These are phyloP conservation scores for Vitis hybrid DNA, from an alignment of 177 flowering plant genomes.

Conservation along the genomic window DNA sequence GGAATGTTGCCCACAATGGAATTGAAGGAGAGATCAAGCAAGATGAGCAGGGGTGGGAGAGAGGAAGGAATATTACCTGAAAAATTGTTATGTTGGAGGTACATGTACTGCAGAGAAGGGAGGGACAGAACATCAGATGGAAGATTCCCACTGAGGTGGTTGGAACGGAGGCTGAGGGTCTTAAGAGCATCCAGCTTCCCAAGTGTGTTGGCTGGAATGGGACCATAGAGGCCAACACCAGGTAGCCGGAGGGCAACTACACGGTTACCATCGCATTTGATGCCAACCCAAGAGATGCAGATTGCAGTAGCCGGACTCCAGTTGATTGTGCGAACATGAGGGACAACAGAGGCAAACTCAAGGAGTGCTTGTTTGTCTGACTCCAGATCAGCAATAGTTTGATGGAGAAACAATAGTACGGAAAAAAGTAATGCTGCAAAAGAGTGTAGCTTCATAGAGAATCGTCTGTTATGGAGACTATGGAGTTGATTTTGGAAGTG, in stretches of 20 bases:
- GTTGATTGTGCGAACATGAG: slow-evolving; percentile 61
- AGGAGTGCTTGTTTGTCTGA: slow-evolving; percentile 71
- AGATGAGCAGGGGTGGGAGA: slow-evolving; percentile 41
- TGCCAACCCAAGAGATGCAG: slow-evolving; percentile 68
- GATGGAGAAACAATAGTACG: slow-evolving; percentile 24
- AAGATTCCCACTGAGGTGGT: slow-evolving; percentile 54
- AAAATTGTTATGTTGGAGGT: slow-evolving; percentile 70
- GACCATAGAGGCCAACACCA: slow-evolving; percentile 67
- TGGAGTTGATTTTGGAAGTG: background rate
- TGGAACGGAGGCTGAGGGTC: slow-evolving; percentile 68
- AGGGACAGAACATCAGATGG: slow-evolving; percentile 64
- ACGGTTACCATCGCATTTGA: slow-evolving; percentile 45
- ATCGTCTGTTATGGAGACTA: background rate
- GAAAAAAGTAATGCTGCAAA: slow-evolving; percentile 12
- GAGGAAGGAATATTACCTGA: slow-evolving; percentile 65
- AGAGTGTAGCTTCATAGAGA: slow-evolving; percentile 28
- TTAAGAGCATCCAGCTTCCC: slow-evolving; percentile 54
- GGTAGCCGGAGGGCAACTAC: slow-evolving; percentile 64
- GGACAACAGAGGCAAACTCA: slow-evolving; percentile 46
- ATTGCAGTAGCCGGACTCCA: slow-evolving; percentile 48
- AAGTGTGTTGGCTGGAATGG: slow-evolving; percentile 59
- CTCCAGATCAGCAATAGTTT: slow-evolving; percentile 39
- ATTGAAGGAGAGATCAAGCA: slow-evolving; percentile 77
- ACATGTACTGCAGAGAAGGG: slow-evolving; percentile 52
- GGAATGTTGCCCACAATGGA: slow-evolving; percentile 72